Percentiles rank a stretch among this genome's conserved stretches.
Evolutionary conservation across 208 protist species (phyloP).

Genomic region (Novymonas esmeraldas): DNA sequence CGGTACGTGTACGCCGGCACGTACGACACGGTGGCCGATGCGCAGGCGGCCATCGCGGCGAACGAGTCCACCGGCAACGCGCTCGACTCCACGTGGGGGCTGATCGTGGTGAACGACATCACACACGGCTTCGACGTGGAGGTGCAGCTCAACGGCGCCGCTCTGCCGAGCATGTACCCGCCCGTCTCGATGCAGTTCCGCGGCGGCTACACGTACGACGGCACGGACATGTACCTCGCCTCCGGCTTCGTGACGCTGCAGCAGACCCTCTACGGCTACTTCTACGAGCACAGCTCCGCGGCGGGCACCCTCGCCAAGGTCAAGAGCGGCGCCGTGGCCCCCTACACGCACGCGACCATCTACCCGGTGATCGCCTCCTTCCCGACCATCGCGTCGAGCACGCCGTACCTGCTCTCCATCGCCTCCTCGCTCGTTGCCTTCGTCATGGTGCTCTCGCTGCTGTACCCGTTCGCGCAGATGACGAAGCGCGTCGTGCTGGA

Average conservation of each 20-base stretch:
- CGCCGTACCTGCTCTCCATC: constrained; percentile 38
- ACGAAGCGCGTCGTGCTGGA: constrained; percentile 84
- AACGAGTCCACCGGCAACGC: constrained; percentile 14
- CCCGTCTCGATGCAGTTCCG: constrained; percentile 43
- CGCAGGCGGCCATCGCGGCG: constrained; percentile 35
- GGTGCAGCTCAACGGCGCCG: constrained; percentile 59
- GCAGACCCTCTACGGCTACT: constrained; percentile 65
- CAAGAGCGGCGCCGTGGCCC: constrained; percentile 4
- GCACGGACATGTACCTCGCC: constrained; percentile 68
- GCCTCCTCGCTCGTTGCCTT: constrained; percentile 42
- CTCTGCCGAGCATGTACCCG: constrained; percentile 41
- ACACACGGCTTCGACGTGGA: constrained; percentile 56
- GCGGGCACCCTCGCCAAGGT: constrained; percentile 21
- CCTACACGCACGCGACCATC: constrained; percentile 17
- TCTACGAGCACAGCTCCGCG: constrained; percentile 23
- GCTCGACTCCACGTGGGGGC: constrained; percentile 27
- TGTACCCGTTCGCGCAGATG: constrained; percentile 44
- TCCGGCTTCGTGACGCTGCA: constrained; percentile 80
- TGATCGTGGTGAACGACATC: constrained; percentile 42
- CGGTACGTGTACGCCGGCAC: constrained; percentile 65
- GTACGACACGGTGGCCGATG: constrained; percentile 62
- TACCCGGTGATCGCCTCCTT: constrained; percentile 37
- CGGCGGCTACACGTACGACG: constrained; percentile 47
- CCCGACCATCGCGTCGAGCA: constrained; percentile 13
- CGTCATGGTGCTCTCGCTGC: constrained; percentile 61